Conservation (phyloP, 495 filamentous ascomycete species). For the Hypoxylon crocopeplum region DNA sequence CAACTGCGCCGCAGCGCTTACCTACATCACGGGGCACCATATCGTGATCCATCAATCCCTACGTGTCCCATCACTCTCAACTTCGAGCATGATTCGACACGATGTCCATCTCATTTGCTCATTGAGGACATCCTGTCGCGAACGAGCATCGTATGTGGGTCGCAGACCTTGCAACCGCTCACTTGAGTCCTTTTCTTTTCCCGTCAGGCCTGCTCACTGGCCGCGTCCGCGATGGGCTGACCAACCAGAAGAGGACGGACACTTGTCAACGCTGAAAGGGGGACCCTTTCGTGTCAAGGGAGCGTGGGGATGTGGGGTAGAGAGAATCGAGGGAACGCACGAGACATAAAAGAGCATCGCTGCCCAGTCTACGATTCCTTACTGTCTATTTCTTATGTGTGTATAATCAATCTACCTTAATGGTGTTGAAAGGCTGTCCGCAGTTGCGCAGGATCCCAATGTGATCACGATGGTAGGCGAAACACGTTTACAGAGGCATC, state of each 20-base stretch:
- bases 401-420: background rate
- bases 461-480: background rate
- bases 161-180: background rate
- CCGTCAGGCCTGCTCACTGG: conserved; percentile 36
- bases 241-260: conserved; percentile 39
- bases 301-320: conserved; percentile 44
- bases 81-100: too few species aligned
- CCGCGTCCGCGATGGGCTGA: conserved; percentile 12
- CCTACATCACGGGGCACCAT: too few species aligned
- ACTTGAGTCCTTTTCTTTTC: background rate
- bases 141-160: background rate
- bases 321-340: too few species aligned
- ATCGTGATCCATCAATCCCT: too few species aligned
- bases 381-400: background rate
- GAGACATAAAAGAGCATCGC: conserved; percentile 15
- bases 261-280: conserved; percentile 32
- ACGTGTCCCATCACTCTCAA: too few species aligned
- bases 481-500: too few species aligned
- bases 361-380: conserved; percentile 3
- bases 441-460: background rate
- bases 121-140: too few species aligned
- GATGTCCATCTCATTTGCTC: too few species aligned
- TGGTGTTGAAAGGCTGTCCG: background rate
- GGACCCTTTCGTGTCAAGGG: background rate
- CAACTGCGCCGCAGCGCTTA: too few species aligned